Percentiles rank a stretch among this genome's conserved stretches.
These are phyloP conservation scores for Tuber calosporum DNA, from an alignment of 495 filamentous ascomycete genomes.

Conservation along the genomic window DNA sequence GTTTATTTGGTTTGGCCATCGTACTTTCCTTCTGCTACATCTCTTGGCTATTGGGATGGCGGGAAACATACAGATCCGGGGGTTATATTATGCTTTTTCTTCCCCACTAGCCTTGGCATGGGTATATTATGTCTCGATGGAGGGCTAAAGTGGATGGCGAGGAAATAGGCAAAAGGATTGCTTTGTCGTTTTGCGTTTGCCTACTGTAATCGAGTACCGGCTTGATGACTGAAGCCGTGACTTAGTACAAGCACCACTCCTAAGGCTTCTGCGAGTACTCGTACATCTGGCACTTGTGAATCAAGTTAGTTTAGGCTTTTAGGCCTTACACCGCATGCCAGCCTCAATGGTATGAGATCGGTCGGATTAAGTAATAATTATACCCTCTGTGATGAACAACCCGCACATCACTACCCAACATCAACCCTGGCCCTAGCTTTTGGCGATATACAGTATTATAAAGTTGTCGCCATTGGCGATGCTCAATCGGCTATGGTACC, in stretches of 20 bases:
- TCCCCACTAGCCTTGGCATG: conserved; percentile 58
- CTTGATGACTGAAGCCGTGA: neutral
- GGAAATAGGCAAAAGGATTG: conserved; percentile 49
- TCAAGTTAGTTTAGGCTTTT: neutral
- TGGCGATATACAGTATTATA: no score
- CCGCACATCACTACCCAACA: neutral
- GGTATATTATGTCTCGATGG: conserved; percentile 57
- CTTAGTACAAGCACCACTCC: no score
- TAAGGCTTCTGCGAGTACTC: neutral
- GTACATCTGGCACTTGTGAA: neutral
- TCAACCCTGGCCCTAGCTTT: neutral
- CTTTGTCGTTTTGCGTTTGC: conserved; percentile 47
- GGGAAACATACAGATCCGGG: conserved; percentile 52
- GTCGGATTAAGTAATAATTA: neutral
- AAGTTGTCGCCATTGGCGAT: neutral
- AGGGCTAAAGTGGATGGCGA: conserved; percentile 50
- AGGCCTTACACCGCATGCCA: neutral
- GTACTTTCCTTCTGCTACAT: conserved; percentile 58
- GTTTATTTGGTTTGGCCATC: conserved; percentile 56
- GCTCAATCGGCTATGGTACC: neutral
- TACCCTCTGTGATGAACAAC: neutral
- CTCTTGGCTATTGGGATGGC: conserved; percentile 52
- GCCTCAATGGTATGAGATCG: neutral
- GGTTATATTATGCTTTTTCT: conserved; percentile 61
- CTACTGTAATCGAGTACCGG: no score